Base-by-base conservation (phyloP, 805 yeast species). In the Candida sphagnicola region DNA sequence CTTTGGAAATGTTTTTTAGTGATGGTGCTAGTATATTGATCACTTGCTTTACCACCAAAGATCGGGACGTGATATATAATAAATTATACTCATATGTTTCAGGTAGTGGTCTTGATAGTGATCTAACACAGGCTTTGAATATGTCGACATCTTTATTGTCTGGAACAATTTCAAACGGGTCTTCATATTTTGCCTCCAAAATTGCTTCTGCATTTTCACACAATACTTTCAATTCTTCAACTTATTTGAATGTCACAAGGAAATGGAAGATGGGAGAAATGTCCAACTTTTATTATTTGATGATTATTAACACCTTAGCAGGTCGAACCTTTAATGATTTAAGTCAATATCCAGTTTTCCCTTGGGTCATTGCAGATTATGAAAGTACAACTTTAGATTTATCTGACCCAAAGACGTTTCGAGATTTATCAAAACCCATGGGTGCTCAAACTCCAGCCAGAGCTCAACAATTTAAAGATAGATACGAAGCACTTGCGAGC, bases 301-400 rank as follows among this genome's bases (percentile, higher is more conserved):
- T 87, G 77, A 72, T 85, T 13, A 64, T 88, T 18, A 88, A 88
- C 51, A 86, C 93, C 0, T 57, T 88, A 40, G 95, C 96, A 0
- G 96, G 96, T 0, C 64, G 96, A 46, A 86, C 96, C 0, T 86
- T 82, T 59, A 89, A 88, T 57, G 96, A 88, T 54, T 58, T 88
- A 38, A 88, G 96, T 0, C 96, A 88, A 46, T 88, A 88, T 52
- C 96, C 96, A 0, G 83, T 89, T 1, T 89, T 88, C 49, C 96
- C 96, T 0, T 88, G 95, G 95, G 87, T 88, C 0, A 74, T 88
- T 43, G 81, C 93, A 0, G 95, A 88, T 54, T 87, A 88, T 53
- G 70, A 76, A 1, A 84, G 93, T 49, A 79, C 78, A 2, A 74
- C 62, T 10, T 61, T 88, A n/a, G 89, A 88, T 54, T 62, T 89